These are phyloP conservation scores for Boletus sensibilis DNA, from an alignment of 768 basidiomycete genomes.

Conservation along the genomic window DNA sequence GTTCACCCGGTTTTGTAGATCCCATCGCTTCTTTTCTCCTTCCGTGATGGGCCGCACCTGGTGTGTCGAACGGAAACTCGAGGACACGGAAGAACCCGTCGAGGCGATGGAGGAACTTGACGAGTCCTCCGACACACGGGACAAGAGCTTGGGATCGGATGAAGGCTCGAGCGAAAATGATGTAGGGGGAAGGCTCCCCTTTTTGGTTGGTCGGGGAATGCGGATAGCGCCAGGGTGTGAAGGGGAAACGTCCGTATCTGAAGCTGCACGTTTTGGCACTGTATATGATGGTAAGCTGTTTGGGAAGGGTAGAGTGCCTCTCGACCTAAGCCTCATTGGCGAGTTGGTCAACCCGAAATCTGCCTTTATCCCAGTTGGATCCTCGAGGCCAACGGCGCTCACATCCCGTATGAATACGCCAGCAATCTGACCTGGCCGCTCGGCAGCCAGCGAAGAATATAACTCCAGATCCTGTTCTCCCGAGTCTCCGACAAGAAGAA, in stretches of 20 bases:
- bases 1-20: conserved; percentile 65
- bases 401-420: conserved; percentile 86
- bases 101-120: conserved; percentile 26
- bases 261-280: conserved; percentile 17
- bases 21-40: conserved; percentile 52
- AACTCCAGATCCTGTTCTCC: conserved; percentile 96
- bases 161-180: conserved; percentile 12
- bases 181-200: conserved; percentile 12
- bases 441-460: conserved; percentile 72
- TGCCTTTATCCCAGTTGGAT: conserved; percentile 55
- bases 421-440: conserved; percentile 66
- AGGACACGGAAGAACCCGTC: conserved; percentile 21
- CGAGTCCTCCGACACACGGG: conserved; percentile 28
- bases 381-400: conserved; percentile 44
- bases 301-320: conserved; percentile 6
- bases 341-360: background rate
- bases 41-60: conserved; percentile 39
- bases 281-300: background rate
- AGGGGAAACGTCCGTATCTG: conserved; percentile 20
- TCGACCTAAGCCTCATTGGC: conserved; percentile 6
- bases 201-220: conserved; percentile 15
- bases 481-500: conserved; percentile 87
- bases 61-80: conserved; percentile 11
- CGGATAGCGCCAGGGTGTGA: conserved; percentile 5
- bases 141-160: conserved; percentile 8